These are phyloP conservation scores for Aureobasidium uvarum DNA, from an alignment of 2,329 filamentous ascomycete species.

Conservation along the genomic window DNA sequence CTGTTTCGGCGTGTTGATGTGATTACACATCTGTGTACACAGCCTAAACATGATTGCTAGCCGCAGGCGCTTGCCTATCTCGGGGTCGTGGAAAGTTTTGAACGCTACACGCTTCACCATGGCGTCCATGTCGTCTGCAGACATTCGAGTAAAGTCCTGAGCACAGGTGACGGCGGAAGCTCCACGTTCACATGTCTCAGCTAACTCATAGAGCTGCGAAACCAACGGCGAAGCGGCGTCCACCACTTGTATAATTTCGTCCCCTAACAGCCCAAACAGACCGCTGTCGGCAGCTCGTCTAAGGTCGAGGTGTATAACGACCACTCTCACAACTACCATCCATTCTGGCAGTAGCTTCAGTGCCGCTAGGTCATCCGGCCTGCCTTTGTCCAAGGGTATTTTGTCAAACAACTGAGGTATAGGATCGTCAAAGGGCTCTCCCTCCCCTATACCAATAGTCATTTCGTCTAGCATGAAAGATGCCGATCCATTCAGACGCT, in stretches of 20 bases:
- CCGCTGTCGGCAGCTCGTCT: slow-evolving; percentile 20
- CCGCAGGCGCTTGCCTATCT: slow-evolving; percentile 22
- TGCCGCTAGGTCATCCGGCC: slow-evolving; percentile 5
- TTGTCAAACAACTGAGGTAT: not conserved
- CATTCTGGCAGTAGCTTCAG: slow-evolving; percentile 23
- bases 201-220: slow-evolving; percentile 6
- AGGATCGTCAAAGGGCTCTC: slow-evolving; percentile 10
- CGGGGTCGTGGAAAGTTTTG: slow-evolving; percentile 1
- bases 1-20: slow-evolving; percentile 12
- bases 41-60: slow-evolving; percentile 27
- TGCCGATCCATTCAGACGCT: slow-evolving; percentile 10
- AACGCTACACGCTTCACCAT: slow-evolving; percentile 23
- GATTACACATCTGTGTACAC: slow-evolving; percentile 25
- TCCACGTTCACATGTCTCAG: slow-evolving; percentile 17
- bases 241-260: slow-evolving; percentile 28
- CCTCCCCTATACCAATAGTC: not conserved
- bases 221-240: slow-evolving; percentile 18
- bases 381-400: not conserved
- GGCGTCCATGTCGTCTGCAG: slow-evolving; percentile 23
- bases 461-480: slow-evolving; percentile 19
- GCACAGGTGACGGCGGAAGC: slow-evolving; percentile 11
- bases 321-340: slow-evolving; percentile 26
- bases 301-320: slow-evolving; percentile 26
- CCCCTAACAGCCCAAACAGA: slow-evolving; percentile 28
- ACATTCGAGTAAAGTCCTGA: slow-evolving; percentile 23